Percentiles rank a stretch among this genome's conserved stretches.
phyloP scores from a whole-genome alignment of 208 protist genomes.

The Porcisia deanei region DNA sequence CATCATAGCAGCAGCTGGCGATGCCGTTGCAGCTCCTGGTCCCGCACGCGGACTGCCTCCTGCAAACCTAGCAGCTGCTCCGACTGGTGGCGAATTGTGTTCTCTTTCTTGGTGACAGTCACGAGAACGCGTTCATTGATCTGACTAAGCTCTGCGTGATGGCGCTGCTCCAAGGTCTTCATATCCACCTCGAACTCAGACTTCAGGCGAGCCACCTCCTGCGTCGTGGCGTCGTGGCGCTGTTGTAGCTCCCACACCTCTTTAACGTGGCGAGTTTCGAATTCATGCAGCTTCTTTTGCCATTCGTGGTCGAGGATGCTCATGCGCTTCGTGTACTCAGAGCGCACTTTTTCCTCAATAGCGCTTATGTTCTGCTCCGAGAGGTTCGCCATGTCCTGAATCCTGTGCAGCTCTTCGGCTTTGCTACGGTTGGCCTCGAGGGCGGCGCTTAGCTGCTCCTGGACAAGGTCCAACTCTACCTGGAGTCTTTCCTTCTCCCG shows the following conservation, averaged over 20 bases:
- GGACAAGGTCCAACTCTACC: constrained; percentile 69
- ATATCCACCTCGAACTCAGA: constrained; percentile 50
- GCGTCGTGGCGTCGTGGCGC: constrained; percentile 34
- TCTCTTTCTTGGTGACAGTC: constrained; percentile 79
- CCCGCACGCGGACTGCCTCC: constrained; percentile 70
- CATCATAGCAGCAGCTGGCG: constrained; percentile 42
- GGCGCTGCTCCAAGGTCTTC: constrained; percentile 70
- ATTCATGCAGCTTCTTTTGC: constrained; percentile 62
- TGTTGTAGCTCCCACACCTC: constrained; percentile 56
- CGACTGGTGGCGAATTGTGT: constrained; percentile 54
- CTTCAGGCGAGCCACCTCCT: constrained; percentile 41
- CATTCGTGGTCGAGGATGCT: constrained; percentile 68
- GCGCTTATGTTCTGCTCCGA: constrained; percentile 55
- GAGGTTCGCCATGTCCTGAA: constrained; percentile 43
- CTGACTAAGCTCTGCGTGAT: constrained; percentile 70
- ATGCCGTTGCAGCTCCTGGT: constrained; percentile 75
- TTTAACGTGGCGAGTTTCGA: constrained; percentile 61
- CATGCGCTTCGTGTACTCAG: constrained; percentile 55
- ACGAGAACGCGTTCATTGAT: constrained; percentile 87
- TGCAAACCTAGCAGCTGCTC: constrained; percentile 75
- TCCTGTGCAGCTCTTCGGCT: constrained; percentile 46
- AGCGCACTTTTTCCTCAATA: constrained; percentile 53
- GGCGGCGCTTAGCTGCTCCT: constrained; percentile 55
- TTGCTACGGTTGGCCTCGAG: constrained; percentile 40
- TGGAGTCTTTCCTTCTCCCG: constrained; percentile 75